Evolutionary conservation across 306 rosid genomes (phyloP), one percentile per base, ranked within the genome.

Genomic region (Canavalia gladiata): DNA sequence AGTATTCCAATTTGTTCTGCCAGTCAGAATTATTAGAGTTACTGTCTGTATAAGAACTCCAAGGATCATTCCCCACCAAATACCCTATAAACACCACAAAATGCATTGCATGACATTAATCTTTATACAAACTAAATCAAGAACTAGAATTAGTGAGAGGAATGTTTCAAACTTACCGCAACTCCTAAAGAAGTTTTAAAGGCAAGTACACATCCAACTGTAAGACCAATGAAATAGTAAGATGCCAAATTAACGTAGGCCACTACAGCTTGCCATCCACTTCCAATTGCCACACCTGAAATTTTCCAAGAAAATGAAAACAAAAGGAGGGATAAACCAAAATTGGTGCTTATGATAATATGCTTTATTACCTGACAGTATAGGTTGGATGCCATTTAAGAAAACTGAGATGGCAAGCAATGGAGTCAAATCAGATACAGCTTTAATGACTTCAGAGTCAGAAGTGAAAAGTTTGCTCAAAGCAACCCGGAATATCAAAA

Each of bases 61-160:
- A 81, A 89, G 74, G 73, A 92, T 83, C 94, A 90, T 87, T 1
- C 93, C 94, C 96, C 96, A 91, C 92, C 92, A 90, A 10, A 90
- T 92, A 4, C 92, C 97, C 94, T 90, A 76, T 45, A 69, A 72
- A 63, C 68, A 18, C 13, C 62, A 51, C 60, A 29, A 37, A 18
- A 56, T 47, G 8, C 68, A 33, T 68, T 39, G 8, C 34, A 18
- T 51, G 11, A 58, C 6, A 64, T 30, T 25, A 18, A 50, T 57
- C 8, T 45, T 39, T 3, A 57, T 18, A 3, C 57, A 79, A 42
- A 73, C 47, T 29, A 18, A 18, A 18, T 18, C 3, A 43, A 56
- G 5, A 68, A 13, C 41, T 35, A 1, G 4, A 70, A 37, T 39
- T 25, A 72, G 71, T 73, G 66, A 30, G 7, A 33, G 39, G 58